A percentile compares a stretch with the other conserved stretches of the same genome.
These are phyloP conservation scores for Nicotiana attenuata DNA, from an alignment of 257 asterid genomes.

Conservation along the genomic window DNA sequence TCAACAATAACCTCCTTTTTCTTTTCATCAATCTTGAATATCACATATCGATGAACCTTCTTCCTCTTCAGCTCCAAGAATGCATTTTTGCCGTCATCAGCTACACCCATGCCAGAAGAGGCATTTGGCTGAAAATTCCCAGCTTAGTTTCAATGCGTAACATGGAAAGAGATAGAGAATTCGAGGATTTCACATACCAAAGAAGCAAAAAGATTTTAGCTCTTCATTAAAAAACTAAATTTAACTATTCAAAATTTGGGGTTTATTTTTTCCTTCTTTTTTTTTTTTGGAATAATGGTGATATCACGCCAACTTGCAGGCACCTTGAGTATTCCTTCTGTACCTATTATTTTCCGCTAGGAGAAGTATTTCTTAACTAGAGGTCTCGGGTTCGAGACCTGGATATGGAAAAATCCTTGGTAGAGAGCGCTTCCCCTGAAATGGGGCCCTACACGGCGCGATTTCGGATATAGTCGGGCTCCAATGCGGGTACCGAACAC, in stretches of 20 bases:
- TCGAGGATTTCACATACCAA: neutral
- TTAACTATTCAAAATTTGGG: neutral
- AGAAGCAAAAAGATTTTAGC: neutral
- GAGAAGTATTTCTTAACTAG: too few species aligned
- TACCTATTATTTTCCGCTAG: neutral
- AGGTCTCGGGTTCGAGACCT: too few species aligned
- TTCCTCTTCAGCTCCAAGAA: slow-evolving; percentile 60
- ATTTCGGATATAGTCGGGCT: too few species aligned
- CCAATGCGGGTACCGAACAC: too few species aligned
- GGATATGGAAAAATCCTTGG: too few species aligned
- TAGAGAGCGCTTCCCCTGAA: too few species aligned
- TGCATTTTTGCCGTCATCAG: slow-evolving; percentile 46
- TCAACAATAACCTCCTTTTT: slow-evolving; percentile 60
- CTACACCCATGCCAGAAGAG: slow-evolving; percentile 53
- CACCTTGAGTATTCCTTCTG: neutral
- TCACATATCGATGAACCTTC: slow-evolving; percentile 52
- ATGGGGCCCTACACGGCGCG: too few species aligned
- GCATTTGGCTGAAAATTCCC: slow-evolving; percentile 39
- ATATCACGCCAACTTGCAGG: neutral
- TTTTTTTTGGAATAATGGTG: neutral
- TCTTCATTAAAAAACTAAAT: neutral
- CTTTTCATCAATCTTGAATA: slow-evolving; percentile 63
- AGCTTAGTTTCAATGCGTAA: neutral
- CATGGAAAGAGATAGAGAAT: neutral
- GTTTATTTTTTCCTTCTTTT: neutral